A percentile compares a stretch with the other conserved stretches of the same genome.
These are phyloP conservation scores for Solanum microdontum DNA, from an alignment of 257 asterid genomes.

Conservation along the genomic window DNA sequence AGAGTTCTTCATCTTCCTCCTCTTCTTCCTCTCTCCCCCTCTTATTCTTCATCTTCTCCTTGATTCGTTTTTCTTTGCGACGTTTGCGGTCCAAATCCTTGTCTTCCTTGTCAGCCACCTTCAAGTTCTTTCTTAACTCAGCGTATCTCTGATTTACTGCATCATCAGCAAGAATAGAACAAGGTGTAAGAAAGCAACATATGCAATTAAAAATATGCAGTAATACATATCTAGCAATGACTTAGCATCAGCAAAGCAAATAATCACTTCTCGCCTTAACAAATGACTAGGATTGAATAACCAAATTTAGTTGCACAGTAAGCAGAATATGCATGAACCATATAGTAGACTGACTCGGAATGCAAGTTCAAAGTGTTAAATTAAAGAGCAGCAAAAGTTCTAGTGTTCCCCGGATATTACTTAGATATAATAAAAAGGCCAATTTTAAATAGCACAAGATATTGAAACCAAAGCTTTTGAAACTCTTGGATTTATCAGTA, in stretches of 20 bases:
- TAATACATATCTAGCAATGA: not conserved
- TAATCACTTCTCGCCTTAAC: not conserved
- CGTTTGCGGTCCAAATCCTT: conserved; percentile 60
- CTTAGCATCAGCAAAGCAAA: not conserved
- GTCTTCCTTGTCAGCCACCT: conserved; percentile 66
- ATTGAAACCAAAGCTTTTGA: not conserved
- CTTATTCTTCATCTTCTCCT: conserved; percentile 64
- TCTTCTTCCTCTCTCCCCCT: conserved; percentile 40
- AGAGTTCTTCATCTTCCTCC: conserved; percentile 20
- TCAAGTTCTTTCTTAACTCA: conserved; percentile 50
- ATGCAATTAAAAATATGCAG: not conserved
- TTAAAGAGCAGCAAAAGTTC: not conserved
- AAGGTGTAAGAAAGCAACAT: not conserved
- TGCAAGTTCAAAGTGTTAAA: not conserved
- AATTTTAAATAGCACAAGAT: not conserved
- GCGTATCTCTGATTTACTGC: conserved; percentile 63
- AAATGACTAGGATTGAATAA: not conserved
- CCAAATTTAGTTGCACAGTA: not conserved
- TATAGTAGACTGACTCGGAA: not conserved
- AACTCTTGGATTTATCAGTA: not conserved
- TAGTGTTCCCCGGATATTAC: not conserved
- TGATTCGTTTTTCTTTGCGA: conserved; percentile 58
- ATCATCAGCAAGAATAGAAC: not conserved
- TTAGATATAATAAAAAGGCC: not conserved
- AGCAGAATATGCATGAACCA: not conserved